phyloP scores from a whole-genome alignment of 2,329 filamentous ascomycete genomes.

The Penicillium sp. region DNA sequence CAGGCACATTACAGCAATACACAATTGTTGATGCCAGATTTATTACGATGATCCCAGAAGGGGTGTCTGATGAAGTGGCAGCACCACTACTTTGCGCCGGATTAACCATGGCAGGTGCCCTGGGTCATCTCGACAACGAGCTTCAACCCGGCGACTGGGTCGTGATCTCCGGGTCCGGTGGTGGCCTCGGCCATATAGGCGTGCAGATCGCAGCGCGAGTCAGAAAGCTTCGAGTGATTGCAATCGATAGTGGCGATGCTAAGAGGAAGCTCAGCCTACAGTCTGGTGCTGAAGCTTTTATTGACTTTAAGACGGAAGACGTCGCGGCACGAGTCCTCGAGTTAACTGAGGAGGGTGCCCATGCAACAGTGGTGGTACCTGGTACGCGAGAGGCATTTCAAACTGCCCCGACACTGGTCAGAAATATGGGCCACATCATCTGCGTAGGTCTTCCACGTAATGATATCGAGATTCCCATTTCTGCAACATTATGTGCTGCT shows the following conservation, averaged over 20 bases:
- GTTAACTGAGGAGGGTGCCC: conserved; percentile 21
- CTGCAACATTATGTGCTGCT: conserved; percentile 24
- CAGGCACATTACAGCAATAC: conserved; percentile 27
- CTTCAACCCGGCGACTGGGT: conserved; percentile 34
- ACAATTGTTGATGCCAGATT: conserved; percentile 23
- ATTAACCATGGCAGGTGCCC: conserved; percentile 21
- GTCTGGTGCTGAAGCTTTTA: conserved; percentile 20
- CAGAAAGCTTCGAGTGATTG: conserved; percentile 59
- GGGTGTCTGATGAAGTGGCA: conserved; percentile 15
- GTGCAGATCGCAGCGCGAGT: conserved; percentile 52
- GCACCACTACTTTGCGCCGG: conserved; percentile 22
- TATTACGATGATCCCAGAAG: conserved; percentile 18
- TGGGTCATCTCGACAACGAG: conserved; percentile 17
- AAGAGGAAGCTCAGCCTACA: conserved; percentile 19
- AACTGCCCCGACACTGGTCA: conserved; percentile 17
- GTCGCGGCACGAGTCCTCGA: conserved; percentile 18
- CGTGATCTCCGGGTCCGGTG: conserved; percentile 50
- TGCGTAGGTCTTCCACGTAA: conserved; percentile 23
- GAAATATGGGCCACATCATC: conserved; percentile 23
- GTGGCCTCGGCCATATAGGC: conserved; percentile 55
- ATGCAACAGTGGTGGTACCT: conserved; percentile 22
- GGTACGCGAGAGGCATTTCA: conserved; percentile 20
- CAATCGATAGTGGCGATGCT: conserved; percentile 18
- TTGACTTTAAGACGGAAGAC: conserved; percentile 23
- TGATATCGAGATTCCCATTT: conserved; percentile 22